A percentile compares a stretch with the other conserved stretches of the same genome.
Evolutionary conservation across 306 rosid species (phyloP).

Genomic region (Castanospermum australe): DNA sequence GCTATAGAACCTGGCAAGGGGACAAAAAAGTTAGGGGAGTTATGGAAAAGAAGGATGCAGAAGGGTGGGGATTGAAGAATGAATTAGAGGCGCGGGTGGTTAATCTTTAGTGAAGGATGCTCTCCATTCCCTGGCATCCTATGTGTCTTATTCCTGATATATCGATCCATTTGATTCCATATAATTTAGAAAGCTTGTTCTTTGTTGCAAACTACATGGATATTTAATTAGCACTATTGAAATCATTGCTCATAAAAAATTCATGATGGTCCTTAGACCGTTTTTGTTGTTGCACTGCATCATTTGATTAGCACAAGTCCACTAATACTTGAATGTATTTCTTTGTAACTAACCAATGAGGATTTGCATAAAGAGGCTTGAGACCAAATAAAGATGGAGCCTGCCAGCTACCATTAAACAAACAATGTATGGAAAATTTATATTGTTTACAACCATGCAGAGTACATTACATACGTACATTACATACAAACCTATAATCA

Average conservation of each 20-base stretch:
- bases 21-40: background rate
- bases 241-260: background rate
- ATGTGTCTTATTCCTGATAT: background rate
- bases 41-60: background rate
- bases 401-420: background rate
- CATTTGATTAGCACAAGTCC: background rate
- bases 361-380: background rate
- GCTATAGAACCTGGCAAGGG: background rate
- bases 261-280: background rate
- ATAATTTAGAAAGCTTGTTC: too few species aligned
- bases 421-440: background rate
- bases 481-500: conserved; percentile 42
- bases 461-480: background rate
- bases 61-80: background rate
- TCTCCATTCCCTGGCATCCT: too few species aligned
- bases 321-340: background rate
- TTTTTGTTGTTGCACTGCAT: background rate
- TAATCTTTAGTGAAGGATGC: background rate
- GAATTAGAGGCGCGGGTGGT: conserved; percentile 10
- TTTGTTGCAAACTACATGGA: background rate
- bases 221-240: background rate
- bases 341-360: background rate
- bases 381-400: background rate
- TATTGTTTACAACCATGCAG: conserved; percentile 13
- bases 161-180: background rate